Evolutionary conservation across 1,139 yeast genomes (phyloP).

Genomic region (Protomyces lactucae-debilis): DNA sequence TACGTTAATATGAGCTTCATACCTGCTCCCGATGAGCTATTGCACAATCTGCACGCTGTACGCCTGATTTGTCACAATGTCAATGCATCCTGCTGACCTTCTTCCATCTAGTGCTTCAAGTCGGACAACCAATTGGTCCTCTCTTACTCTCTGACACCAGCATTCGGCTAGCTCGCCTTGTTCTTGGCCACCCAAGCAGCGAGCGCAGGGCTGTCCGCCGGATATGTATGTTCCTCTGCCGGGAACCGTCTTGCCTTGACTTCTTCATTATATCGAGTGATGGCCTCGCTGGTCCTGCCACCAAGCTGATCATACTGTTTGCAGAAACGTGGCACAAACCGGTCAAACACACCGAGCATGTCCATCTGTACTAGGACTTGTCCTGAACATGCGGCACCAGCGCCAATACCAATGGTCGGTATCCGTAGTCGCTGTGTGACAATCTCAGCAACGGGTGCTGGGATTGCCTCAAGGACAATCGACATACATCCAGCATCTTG

Average conservation of each 20-base stretch:
- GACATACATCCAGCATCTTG: conserved; percentile 76
- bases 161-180: conserved; percentile 39
- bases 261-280: conserved; percentile 54
- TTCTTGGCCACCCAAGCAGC: not conserved
- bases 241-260: conserved; percentile 60
- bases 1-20: conserved; percentile 34
- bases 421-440: conserved; percentile 57
- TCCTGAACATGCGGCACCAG: conserved; percentile 78
- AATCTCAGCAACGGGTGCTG: conserved; percentile 61
- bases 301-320: conserved; percentile 59
- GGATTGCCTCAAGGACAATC: conserved; percentile 79
- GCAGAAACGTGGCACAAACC: conserved; percentile 66
- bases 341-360: conserved; percentile 62
- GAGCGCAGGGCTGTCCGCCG: conserved; percentile 9
- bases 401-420: conserved; percentile 95
- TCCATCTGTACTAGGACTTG: conserved; percentile 89
- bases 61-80: not conserved
- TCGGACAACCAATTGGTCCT: conserved; percentile 40
- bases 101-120: conserved; percentile 35
- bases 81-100: conserved; percentile 4
- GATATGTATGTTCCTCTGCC: conserved; percentile 59
- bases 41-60: conserved; percentile 2
- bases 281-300: conserved; percentile 50
- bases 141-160: conserved; percentile 42
- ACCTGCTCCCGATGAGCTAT: conserved; percentile 7